Conservation (phyloP, 1,284 basidiomycete species). For the Ganoderma meredithae region DNA sequence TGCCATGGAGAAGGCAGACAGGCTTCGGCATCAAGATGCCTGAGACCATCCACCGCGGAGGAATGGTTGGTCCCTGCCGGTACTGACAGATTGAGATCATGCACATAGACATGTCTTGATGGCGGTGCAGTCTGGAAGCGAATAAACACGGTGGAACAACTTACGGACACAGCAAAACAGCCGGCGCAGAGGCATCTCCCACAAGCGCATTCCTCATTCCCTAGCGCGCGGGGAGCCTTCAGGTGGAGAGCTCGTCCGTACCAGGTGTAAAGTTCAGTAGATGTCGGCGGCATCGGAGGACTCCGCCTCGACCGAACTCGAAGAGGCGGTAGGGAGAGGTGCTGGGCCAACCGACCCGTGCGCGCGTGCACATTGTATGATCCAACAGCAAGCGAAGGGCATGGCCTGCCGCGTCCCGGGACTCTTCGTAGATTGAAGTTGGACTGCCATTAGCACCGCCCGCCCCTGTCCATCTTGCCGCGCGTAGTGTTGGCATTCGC, state of each 20-base stretch:
- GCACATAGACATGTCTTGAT: background rate
- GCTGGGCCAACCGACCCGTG: background rate
- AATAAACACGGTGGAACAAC: background rate
- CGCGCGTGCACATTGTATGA: background rate
- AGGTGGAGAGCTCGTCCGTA: background rate
- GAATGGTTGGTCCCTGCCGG: background rate
- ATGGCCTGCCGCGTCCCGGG: background rate
- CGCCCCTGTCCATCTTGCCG: background rate
- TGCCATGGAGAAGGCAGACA: background rate
- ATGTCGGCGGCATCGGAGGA: background rate
- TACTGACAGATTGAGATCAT: slow-evolving; percentile 1
- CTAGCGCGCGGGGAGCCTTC: background rate
- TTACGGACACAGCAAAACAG: background rate
- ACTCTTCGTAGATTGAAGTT: background rate
- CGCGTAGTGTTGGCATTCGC: background rate
- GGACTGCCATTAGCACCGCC: background rate
- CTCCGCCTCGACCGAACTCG: background rate
- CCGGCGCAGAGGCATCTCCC: background rate
- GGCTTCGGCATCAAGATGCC: background rate
- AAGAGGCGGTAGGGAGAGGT: background rate
- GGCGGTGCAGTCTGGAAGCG: background rate
- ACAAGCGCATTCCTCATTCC: background rate
- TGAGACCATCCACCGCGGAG: background rate
- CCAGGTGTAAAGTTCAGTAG: background rate
- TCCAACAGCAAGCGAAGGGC: background rate